Evolutionary conservation across 352 stramenopile genomes (phyloP).

Genomic region (Phytophthora boehmeriae): DNA sequence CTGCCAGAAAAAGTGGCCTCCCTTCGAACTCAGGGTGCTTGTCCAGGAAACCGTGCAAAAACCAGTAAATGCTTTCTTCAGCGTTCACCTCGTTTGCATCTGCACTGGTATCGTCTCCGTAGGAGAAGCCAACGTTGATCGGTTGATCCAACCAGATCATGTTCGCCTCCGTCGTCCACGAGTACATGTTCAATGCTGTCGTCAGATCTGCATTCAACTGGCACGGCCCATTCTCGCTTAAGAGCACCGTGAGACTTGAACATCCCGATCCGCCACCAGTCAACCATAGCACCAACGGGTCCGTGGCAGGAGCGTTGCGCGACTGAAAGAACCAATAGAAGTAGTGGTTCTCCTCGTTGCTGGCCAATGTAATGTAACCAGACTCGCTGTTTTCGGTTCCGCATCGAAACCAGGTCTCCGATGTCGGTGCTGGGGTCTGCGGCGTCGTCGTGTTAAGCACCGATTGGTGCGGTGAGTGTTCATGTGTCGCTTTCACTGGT

Average conservation of each 20-base stretch:
- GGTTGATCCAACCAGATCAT: conserved; percentile 71
- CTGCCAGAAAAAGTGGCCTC: conserved; percentile 54
- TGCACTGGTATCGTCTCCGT: conserved; percentile 19
- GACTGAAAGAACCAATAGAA: conserved; percentile 76
- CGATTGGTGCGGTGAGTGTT: conserved; percentile 1
- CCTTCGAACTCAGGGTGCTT: conserved; percentile 57
- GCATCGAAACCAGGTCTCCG: conserved; percentile 25
- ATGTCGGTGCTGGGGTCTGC: background rate
- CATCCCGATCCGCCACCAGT: conserved; percentile 45
- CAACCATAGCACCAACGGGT: conserved; percentile 79
- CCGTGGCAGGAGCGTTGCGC: conserved; percentile 43
- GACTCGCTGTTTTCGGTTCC: conserved; percentile 46
- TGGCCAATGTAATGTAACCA: conserved; percentile 46
- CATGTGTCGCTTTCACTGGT: conserved; percentile 11
- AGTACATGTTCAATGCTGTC: conserved; percentile 49
- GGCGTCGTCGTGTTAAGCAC: conserved; percentile 10
- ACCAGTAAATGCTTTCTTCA: conserved; percentile 55
- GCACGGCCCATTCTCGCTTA: conserved; percentile 67
- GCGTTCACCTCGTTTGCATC: conserved; percentile 40
- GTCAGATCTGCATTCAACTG: conserved; percentile 37
- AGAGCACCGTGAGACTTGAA: conserved; percentile 46
- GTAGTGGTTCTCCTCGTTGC: conserved; percentile 44
- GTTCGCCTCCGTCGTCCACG: conserved; percentile 62
- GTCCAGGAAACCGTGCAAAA: conserved; percentile 56
- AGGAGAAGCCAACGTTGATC: conserved; percentile 53